Conservation (phyloP, 306 rosid genomes). For the Fragaria nilgerrensis region DNA sequence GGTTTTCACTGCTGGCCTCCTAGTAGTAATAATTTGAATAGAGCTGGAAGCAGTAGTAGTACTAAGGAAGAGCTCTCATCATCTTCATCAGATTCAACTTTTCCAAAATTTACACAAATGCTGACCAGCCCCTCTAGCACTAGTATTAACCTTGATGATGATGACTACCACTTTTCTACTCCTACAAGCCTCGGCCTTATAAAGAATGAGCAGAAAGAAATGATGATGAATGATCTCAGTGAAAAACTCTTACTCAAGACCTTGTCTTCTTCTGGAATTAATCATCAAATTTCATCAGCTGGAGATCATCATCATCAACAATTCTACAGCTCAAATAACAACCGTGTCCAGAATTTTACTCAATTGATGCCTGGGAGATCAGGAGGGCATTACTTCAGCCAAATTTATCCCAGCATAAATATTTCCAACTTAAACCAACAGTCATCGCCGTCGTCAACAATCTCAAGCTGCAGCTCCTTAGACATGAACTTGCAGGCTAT, state of each 20-base stretch:
- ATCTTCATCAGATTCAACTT: constrained; percentile 27
- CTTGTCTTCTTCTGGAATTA: constrained; percentile 27
- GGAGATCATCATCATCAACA: constrained; percentile 6
- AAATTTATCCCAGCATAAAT: constrained; percentile 70
- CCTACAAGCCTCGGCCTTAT: constrained; percentile 13
- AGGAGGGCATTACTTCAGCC: constrained; percentile 57
- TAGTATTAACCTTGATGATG: constrained; percentile 18
- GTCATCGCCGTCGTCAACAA: constrained; percentile 9
- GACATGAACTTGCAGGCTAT: constrained; percentile 48
- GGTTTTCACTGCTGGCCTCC: constrained; percentile 33
- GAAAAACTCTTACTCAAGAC: constrained; percentile 61
- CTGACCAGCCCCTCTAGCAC: constrained; percentile 34
- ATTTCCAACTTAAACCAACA: constrained; percentile 53
- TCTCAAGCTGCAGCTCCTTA: constrained; percentile 33
- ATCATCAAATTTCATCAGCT: constrained; percentile 7
- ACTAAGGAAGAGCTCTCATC: constrained; percentile 45
- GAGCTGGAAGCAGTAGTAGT: constrained; percentile 16
- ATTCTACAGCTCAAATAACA: constrained; percentile 5
- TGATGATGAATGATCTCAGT: constrained; percentile 34
- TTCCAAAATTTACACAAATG: constrained; percentile 61
- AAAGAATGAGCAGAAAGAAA: constrained; percentile 35
- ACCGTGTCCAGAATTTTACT: neutral
- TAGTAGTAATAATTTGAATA: neutral
- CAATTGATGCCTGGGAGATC: constrained; percentile 18
- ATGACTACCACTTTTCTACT: constrained; percentile 21